Percentiles rank a stretch among this genome's conserved stretches.
Conservation (phyloP, 768 basidiomycete genomes). For the Termitomyces sp. region DNA sequence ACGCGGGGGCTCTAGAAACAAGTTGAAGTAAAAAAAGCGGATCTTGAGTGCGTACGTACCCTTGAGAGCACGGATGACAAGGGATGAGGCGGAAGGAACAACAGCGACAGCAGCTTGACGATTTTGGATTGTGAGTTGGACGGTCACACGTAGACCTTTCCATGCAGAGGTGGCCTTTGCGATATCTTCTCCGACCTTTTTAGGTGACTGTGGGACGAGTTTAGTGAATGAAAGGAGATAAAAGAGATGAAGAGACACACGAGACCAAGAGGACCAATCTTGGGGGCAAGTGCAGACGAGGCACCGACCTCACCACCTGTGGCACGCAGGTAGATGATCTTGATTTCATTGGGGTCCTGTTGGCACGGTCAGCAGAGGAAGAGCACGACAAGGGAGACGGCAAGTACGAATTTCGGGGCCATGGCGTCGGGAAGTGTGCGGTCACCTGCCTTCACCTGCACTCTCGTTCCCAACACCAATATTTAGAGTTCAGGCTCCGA, state of each 20-base stretch:
- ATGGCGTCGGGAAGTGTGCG: conserved; percentile 36
- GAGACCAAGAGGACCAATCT: conserved; percentile 99
- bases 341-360: conserved; percentile 96
- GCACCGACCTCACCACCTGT: conserved; percentile 99
- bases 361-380: conserved; percentile 5
- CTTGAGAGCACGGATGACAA: conserved; percentile 98
- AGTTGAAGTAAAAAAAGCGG: background rate
- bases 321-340: conserved; percentile 97
- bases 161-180: conserved; percentile 97
- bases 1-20: conserved; percentile 81
- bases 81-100: conserved; percentile 94
- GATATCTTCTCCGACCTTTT: conserved; percentile 99
- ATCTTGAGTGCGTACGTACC: conserved; percentile 48
- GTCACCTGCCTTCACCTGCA: conserved; percentile 19
- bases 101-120: conserved; percentile 97
- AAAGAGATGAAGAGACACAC: conserved; percentile 43
- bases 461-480: conserved; percentile 2
- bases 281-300: conserved; percentile 96
- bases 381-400: background rate
- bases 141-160: conserved; percentile 99
- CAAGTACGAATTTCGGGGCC: conserved; percentile 76
- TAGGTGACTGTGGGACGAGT: conserved; percentile 71
- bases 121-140: conserved; percentile 99
- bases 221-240: conserved; percentile 17
- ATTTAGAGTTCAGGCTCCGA: conserved; percentile 54